A percentile compares a stretch with the other conserved stretches of the same genome.
These are phyloP conservation scores for Microcera coccophila DNA, from an alignment of 2,329 filamentous ascomycete species.

Conservation along the genomic window DNA sequence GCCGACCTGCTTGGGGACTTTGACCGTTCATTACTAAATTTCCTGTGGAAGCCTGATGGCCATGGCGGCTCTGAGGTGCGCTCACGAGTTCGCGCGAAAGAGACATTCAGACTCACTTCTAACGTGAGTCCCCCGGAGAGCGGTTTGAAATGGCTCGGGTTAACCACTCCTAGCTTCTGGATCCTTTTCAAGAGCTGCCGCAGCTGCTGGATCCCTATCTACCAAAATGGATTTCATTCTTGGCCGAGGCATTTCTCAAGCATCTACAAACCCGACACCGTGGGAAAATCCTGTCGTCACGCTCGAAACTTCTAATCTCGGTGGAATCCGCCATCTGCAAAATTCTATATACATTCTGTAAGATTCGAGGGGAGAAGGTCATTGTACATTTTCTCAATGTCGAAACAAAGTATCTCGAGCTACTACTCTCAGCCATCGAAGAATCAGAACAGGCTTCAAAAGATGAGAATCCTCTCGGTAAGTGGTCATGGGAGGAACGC, in stretches of 20 bases:
- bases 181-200: conserved; percentile 91
- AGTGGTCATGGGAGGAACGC: conserved; percentile 78
- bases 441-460: conserved; percentile 40
- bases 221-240: conserved; percentile 65
- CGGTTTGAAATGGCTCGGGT: too few species aligned
- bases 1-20: conserved; percentile 57
- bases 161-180: conserved; percentile 50
- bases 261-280: conserved; percentile 50
- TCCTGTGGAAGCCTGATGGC: conserved; percentile 51
- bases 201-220: conserved; percentile 87
- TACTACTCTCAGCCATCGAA: conserved; percentile 72
- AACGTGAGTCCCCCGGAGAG: conserved; percentile 44
- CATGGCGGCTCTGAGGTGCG: conserved; percentile 42
- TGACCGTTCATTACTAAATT: conserved; percentile 47
- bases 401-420: conserved; percentile 79
- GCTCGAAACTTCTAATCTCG: conserved; percentile 45
- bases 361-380: conserved; percentile 89
- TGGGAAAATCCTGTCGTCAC: conserved; percentile 34
- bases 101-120: conserved; percentile 46
- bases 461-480: conserved; percentile 12
- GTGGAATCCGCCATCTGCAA: conserved; percentile 69
- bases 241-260: conserved; percentile 73
- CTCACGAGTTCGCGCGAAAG: conserved; percentile 47
- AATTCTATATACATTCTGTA: conserved; percentile 86
- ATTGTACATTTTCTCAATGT: conserved; percentile 88